Base-by-base conservation (phyloP, 2,329 filamentous ascomycete species). In the Chaetomium sp. region DNA sequence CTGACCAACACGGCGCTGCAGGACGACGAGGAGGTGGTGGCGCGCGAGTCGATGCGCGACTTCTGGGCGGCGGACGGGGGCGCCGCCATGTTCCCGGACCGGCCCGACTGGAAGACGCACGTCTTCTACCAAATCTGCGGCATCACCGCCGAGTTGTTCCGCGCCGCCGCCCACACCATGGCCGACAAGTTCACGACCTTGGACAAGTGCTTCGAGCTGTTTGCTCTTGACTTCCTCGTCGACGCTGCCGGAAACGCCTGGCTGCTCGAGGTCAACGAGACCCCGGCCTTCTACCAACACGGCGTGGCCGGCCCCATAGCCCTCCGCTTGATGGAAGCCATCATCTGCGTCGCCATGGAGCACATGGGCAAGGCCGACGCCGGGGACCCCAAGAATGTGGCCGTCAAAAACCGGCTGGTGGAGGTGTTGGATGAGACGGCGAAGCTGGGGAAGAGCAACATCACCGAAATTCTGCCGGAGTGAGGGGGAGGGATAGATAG, bases 1-100 rank as follows among this genome's bases (percentile, higher is more conserved):
- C 66, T 78, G 35, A 78, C 77, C 9, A 78, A 78, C 56, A 78
- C 76, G 2, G 74, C 75, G 0, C 72, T 79, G 0, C 77, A 78
- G 65, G 72, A 76, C 0, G 75, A 75, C 23, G 76, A 74, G 0
- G 75, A 77, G 3, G 73, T 77, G 6, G 70, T 70, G 1, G 67
- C 64, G 33, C 73, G 56, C 57, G 68, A 73, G 27, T 77, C 76
- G 7, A 78, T 78, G 75, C 67, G 76, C 1, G 71, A 75, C 27
- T 77, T 78, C 49, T 77, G 74, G 74, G 64, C 66, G 0, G 45
- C 4, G 2, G 53, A 13, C 4, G 68, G n/a, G n/a, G n/a, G 74
- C n/a, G 5, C 2, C 12, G 21, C 4, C 49, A 51, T 77, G 6
- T 69, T 77, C 0, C 72, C 74, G 0, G 50, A 33, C 25, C 38